Evolutionary conservation across 176 grass and related monocot genomes (phyloP).

Genomic region (Rhynchospora breviuscula): DNA sequence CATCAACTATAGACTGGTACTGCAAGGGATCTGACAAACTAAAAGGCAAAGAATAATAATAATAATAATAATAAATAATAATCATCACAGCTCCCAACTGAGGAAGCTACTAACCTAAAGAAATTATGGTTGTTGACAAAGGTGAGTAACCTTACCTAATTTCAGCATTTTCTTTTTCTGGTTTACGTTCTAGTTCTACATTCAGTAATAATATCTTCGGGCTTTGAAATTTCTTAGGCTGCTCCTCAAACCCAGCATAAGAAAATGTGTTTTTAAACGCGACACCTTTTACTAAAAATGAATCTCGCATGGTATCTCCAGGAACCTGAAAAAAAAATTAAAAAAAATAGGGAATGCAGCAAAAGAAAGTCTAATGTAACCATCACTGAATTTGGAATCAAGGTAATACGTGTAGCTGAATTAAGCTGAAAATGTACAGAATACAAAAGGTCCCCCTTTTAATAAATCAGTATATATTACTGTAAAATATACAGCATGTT

Average conservation of each 20-base stretch:
- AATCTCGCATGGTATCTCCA: constrained; percentile 89
- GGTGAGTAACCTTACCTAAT: constrained; percentile 43
- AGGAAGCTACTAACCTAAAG: not conserved
- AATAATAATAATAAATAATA: not conserved
- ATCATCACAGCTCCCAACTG: not conserved
- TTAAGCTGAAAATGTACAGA: not conserved
- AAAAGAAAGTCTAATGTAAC: not conserved
- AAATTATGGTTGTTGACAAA: not conserved
- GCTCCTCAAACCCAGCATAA: constrained; percentile 92
- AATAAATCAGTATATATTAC: not conserved
- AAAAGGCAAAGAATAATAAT: constrained; percentile 1
- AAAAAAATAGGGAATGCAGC: not conserved
- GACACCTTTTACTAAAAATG: constrained; percentile 91
- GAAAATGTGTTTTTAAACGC: constrained; percentile 98
- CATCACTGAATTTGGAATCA: not conserved
- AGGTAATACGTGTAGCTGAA: not conserved
- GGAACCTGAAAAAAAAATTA: constrained; percentile 59
- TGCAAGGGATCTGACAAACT: constrained; percentile 85
- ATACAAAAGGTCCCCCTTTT: not conserved
- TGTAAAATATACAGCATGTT: not conserved
- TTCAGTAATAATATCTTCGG: constrained; percentile 89
- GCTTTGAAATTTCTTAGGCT: constrained; percentile 85
- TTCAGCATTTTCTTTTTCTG: too few relatives aligned
- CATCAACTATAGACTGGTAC: constrained; percentile 99
- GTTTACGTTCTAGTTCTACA: constrained; percentile 90